Evolutionary conservation across 164 flowering plant species (phyloP), one percentile per base, ranked within the genome.

Genomic region (Warburgia ugandensis): DNA sequence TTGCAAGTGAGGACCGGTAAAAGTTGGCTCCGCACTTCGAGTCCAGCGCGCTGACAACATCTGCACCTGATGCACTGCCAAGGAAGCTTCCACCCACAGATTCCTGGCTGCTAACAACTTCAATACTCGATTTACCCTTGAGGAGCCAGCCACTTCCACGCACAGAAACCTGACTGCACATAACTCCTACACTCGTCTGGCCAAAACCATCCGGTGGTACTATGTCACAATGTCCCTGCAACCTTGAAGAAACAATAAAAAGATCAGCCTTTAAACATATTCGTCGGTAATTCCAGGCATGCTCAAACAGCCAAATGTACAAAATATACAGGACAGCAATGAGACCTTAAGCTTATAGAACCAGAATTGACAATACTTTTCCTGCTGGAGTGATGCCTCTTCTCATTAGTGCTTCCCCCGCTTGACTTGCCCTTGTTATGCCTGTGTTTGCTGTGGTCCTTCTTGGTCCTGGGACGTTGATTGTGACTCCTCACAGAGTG

Each of bases 361-460:
- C 52, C 55, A 2, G 67, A 32, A 44, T 52, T 68, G 20, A 62
- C 72, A 36, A 41, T 45, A 55, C 19, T 25, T 60, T 55, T 70
- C 0, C 68, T 63, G 35, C 53, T 31, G 8, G 28, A 14, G 26
- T 72, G 57, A 39, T 60, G 83, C 73, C 77, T 81, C 68, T 73
- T 77, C 56, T 76, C 78, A 38, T 58, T 77, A 47, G 57, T 59
- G 47, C 66, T 54, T 1, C 76, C 73, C 4, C 66, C 68, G 1
- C 77, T 50, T 12, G 78, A 67, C 23, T 38, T 38, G 37, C 79
- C 77, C 21, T 59, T 43, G 21, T 29, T 50, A 36, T 36, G 56
- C 58, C 73, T 86, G 48, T 82, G 80, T 33, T 73, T 82, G 55
- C 68, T 68, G 37, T 77, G 77, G 29, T 63, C 69, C 61, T 72